These are phyloP conservation scores for Cercospora zeina DNA, from an alignment of 2,329 filamentous ascomycete genomes.

Conservation along the genomic window DNA sequence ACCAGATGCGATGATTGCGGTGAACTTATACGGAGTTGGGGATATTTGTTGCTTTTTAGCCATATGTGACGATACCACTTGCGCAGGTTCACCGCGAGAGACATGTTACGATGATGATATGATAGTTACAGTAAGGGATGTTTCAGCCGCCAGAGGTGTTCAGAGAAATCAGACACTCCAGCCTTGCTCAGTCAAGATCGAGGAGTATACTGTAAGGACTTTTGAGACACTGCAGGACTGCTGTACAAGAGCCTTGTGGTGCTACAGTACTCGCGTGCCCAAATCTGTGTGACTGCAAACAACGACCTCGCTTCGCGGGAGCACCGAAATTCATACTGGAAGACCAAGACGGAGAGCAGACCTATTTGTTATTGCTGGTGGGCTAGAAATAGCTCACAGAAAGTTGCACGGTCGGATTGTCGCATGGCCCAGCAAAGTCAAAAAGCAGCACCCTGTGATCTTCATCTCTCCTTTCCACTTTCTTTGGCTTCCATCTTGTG, in stretches of 20 bases:
- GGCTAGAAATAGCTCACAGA: neutral
- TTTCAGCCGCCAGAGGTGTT: neutral
- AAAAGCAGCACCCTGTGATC: conserved; percentile 9
- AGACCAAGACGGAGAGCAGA: neutral
- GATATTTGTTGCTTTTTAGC: conserved; percentile 4
- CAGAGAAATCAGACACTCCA: neutral
- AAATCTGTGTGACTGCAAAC: neutral
- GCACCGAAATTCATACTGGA: neutral
- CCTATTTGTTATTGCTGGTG: neutral
- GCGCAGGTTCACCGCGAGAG: conserved; percentile 10
- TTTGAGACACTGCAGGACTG: neutral
- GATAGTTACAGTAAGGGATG: conserved; percentile 10
- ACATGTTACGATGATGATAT: conserved; percentile 8
- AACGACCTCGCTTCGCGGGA: neutral
- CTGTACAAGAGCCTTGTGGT: neutral
- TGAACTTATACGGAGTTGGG: neutral
- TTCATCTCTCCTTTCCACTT: conserved; percentile 13
- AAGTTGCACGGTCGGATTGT: too few species aligned
- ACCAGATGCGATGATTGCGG: conserved; percentile 10
- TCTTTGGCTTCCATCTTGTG: neutral
- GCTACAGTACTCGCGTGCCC: neutral
- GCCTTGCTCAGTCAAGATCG: neutral
- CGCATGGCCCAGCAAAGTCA: conserved; percentile 8
- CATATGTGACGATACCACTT: conserved; percentile 11
- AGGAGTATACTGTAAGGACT: neutral